Percentiles rank a stretch among this genome's conserved stretches.
phyloP scores from a whole-genome alignment of 257 asterid genomes.

The Avicennia marina region DNA sequence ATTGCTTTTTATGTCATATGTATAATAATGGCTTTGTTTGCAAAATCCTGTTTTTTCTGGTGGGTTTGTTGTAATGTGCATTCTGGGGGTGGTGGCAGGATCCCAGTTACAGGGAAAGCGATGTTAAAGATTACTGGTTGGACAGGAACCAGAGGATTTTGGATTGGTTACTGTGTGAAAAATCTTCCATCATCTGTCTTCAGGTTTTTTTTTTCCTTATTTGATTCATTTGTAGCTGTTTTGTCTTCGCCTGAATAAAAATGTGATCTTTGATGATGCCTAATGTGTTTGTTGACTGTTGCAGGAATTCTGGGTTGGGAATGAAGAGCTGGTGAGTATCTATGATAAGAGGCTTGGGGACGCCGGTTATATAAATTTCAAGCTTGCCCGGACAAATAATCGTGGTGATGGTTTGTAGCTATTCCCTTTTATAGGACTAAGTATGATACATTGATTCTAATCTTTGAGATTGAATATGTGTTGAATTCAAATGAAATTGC shows the following conservation, averaged over 20 bases:
- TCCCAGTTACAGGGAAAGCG: slow-evolving; percentile 86
- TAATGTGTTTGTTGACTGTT: not conserved
- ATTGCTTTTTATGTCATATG: too few species aligned
- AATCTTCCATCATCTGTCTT: slow-evolving; percentile 95
- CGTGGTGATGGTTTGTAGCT: slow-evolving; percentile 87
- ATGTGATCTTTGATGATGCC: not conserved
- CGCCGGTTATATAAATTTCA: slow-evolving; percentile 83
- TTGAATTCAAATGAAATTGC: too few species aligned
- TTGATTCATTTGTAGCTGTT: not conserved
- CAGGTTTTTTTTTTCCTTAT: slow-evolving; percentile 45
- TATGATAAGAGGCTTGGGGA: slow-evolving; percentile 92
- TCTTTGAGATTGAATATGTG: too few species aligned
- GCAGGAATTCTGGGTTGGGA: slow-evolving; percentile 99
- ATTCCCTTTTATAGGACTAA: not conserved
- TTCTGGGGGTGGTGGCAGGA: slow-evolving; percentile 53
- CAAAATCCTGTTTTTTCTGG: not conserved
- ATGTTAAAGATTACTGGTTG: slow-evolving; percentile 78
- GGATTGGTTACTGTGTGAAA: slow-evolving; percentile 87
- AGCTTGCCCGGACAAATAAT: slow-evolving; percentile 91
- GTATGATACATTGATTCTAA: not conserved
- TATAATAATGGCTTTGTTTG: too few species aligned
- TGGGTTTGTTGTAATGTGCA: slow-evolving; percentile 20
- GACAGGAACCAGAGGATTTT: slow-evolving; percentile 73
- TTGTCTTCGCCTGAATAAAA: too few species aligned
- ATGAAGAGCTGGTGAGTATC: slow-evolving; percentile 82